These are phyloP conservation scores for Sugiyamaella mastotermitis DNA, from an alignment of 805 yeast species.

Conservation along the genomic window DNA sequence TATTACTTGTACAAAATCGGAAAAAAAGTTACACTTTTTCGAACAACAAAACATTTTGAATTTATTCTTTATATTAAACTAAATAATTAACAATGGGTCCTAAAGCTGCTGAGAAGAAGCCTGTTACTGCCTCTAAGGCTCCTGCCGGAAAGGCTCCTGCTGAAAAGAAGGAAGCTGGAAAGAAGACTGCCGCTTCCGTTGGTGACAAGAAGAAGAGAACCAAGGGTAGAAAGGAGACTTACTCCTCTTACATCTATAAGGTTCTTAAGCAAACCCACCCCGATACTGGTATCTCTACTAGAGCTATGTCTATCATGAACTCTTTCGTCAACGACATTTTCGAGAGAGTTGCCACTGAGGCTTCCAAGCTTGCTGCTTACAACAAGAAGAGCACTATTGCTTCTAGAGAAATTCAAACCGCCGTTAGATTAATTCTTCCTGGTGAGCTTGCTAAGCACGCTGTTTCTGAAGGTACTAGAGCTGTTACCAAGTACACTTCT, in stretches of 20 bases:
- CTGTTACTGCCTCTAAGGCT: slow-evolving; percentile 41
- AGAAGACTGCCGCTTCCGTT: slow-evolving; percentile 78
- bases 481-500: slow-evolving; percentile 93
- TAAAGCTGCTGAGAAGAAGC: slow-evolving; percentile 57
- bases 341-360: slow-evolving; percentile 97
- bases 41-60: slow-evolving; percentile 3
- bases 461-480: slow-evolving; percentile 97
- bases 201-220: slow-evolving; percentile 84
- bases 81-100: slow-evolving; percentile 33
- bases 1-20: slow-evolving; percentile 13
- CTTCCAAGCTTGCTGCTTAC: slow-evolving; percentile 97
- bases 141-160: slow-evolving; percentile 96
- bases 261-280: slow-evolving; percentile 98
- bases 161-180: slow-evolving; percentile 85
- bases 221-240: slow-evolving; percentile 96
- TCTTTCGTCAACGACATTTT: slow-evolving; percentile 96
- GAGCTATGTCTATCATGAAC: slow-evolving; percentile 98
- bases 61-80: slow-evolving; percentile 7
- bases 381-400: slow-evolving; percentile 97
- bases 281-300: slow-evolving; percentile 98
- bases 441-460: slow-evolving; percentile 99
- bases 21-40: slow-evolving; percentile 24
- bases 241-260: slow-evolving; percentile 97
- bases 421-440: slow-evolving; percentile 95
- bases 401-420: slow-evolving; percentile 98